phyloP scores from a whole-genome alignment of 805 yeast species.

The Yamadazyma laniorum region DNA sequence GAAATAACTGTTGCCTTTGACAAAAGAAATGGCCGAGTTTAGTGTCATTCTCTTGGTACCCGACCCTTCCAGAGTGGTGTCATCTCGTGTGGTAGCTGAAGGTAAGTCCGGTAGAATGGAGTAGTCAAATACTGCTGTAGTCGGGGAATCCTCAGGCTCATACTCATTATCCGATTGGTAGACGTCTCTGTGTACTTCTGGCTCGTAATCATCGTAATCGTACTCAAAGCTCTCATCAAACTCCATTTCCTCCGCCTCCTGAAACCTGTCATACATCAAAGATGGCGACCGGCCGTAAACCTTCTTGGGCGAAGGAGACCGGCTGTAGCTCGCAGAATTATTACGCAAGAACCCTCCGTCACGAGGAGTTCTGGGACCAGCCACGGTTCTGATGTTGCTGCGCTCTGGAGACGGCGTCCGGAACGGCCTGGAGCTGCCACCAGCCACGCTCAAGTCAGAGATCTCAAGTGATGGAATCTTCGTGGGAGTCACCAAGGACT shows the following conservation, averaged over 20 bases:
- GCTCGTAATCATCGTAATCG: not conserved
- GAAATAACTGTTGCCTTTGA: slow-evolving; percentile 20
- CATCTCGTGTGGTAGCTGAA: slow-evolving; percentile 10
- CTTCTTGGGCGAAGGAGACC: slow-evolving; percentile 33
- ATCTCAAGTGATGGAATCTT: slow-evolving; percentile 13
- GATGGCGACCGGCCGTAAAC: slow-evolving; percentile 24
- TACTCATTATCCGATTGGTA: slow-evolving; percentile 3
- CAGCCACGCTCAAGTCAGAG: not conserved
- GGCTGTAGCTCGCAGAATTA: slow-evolving; percentile 3
- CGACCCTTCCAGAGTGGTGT: slow-evolving; percentile 10
- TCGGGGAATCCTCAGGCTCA: slow-evolving; percentile 9
- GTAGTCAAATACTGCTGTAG: slow-evolving; percentile 15
- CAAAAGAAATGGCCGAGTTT: slow-evolving; percentile 35
- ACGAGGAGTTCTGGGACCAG: not conserved
- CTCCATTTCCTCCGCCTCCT: not conserved
- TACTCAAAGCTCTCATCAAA: not conserved
- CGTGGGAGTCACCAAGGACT: slow-evolving; percentile 10
- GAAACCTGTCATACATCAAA: slow-evolving; percentile 13
- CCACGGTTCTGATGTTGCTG: slow-evolving; percentile 9
- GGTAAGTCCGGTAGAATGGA: slow-evolving; percentile 34
- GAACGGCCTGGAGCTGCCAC: not conserved
- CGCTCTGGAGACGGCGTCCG: slow-evolving; percentile 9
- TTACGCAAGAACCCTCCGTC: slow-evolving; percentile 3
- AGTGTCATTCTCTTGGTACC: slow-evolving; percentile 19
- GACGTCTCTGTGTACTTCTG: not conserved